Conservation (phyloP, 148 eudicot species). For the Heliamphora exappendiculata region DNA sequence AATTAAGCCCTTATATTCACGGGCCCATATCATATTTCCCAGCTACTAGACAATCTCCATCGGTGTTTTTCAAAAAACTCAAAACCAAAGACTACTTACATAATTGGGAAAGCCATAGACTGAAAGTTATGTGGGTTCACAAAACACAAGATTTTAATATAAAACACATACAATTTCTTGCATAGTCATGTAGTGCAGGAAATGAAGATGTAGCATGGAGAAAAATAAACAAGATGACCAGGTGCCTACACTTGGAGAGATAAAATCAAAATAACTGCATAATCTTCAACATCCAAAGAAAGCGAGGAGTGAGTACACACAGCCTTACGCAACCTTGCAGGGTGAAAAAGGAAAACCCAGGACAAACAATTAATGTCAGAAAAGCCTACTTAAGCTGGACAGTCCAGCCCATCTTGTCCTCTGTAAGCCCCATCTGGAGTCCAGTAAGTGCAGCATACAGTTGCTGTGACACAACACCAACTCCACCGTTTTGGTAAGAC, state of each 20-base stretch:
- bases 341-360: background rate
- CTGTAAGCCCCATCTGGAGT: slow-evolving; percentile 80
- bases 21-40: no score
- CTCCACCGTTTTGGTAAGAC: slow-evolving; percentile 48
- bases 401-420: slow-evolving; percentile 75
- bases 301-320: no score
- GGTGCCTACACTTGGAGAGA: background rate
- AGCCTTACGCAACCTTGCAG: background rate
- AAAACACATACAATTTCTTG: no score
- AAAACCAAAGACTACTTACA: no score
- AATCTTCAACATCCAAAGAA: background rate
- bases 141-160: no score
- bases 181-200: no score
- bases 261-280: background rate
- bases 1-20: no score
- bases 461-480: slow-evolving; percentile 69
- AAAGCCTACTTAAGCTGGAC: slow-evolving; percentile 45
- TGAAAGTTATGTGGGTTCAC: no score
- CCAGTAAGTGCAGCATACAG: slow-evolving; percentile 60
- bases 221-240: background rate
- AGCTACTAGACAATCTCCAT: no score
- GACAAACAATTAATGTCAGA: background rate
- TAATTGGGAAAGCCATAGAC: no score
- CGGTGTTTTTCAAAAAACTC: no score
- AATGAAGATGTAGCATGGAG: no score